Conservation (phyloP, 108 stramenopile species). For the Stephanodiscus minutulus region DNA sequence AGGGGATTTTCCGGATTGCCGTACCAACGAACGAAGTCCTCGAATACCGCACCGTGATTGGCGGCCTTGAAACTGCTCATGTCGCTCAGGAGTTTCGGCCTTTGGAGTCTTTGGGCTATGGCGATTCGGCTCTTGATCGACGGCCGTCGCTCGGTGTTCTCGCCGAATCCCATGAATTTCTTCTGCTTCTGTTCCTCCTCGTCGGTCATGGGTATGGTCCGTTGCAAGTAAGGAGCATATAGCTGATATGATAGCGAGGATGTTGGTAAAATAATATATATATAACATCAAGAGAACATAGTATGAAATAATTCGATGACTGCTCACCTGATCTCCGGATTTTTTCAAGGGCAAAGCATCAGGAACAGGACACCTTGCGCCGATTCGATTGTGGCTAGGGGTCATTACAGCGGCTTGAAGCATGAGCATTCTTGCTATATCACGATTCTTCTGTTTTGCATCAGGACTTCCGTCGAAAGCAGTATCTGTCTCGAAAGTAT, state of each 20-base stretch:
- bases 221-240: slow-evolving; percentile 84
- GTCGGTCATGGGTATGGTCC: slow-evolving; percentile 81
- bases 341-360: slow-evolving; percentile 40
- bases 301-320: not conserved
- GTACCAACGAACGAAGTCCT: slow-evolving; percentile 87
- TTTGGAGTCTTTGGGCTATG: slow-evolving; percentile 72
- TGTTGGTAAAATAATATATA: not conserved
- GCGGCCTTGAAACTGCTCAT: slow-evolving; percentile 91
- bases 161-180: slow-evolving; percentile 50
- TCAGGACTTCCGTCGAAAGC: slow-evolving; percentile 26
- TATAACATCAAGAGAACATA: not conserved
- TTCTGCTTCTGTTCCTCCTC: slow-evolving; percentile 71
- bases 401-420: slow-evolving; percentile 19
- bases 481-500: slow-evolving; percentile 15
- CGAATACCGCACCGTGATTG: slow-evolving; percentile 69
- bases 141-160: slow-evolving; percentile 13
- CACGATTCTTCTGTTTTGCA: slow-evolving; percentile 8
- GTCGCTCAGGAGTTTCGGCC: slow-evolving; percentile 80
- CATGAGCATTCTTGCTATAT: slow-evolving; percentile 44
- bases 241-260: slow-evolving; percentile 34
- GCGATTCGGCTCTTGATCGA: slow-evolving; percentile 63
- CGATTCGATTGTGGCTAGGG: slow-evolving; percentile 48
- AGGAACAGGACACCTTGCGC: slow-evolving; percentile 81
- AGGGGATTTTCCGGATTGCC: slow-evolving; percentile 81
- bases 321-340: slow-evolving; percentile 63